Evolutionary conservation across 2,329 filamentous ascomycete species (phyloP).

Genomic region (Fusarium abutilonis): DNA sequence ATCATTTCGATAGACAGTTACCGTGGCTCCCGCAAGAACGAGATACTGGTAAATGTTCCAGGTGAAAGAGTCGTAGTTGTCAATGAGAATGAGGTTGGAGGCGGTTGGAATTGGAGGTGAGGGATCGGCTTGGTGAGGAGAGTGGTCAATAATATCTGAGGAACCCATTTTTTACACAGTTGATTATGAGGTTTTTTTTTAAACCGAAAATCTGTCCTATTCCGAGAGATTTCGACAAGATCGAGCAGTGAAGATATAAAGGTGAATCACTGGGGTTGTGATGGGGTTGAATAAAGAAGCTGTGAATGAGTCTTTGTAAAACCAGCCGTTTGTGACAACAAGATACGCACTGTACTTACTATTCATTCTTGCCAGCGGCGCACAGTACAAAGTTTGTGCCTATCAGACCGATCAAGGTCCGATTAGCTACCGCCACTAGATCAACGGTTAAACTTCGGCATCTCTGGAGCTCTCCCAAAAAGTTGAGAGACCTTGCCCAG

Average conservation of each 20-base stretch:
- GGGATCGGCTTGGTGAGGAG: constrained; percentile 82
- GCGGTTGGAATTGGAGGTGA: constrained; percentile 79
- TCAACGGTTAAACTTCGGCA: constrained; percentile 44
- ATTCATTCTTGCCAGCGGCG: not conserved
- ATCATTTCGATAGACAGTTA: constrained; percentile 92
- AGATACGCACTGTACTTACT: not conserved
- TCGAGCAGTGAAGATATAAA: constrained; percentile 19
- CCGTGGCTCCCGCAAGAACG: constrained; percentile 90
- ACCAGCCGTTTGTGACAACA: not conserved
- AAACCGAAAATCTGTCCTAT: constrained; percentile 3
- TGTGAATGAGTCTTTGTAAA: constrained; percentile 28
- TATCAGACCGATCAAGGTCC: constrained; percentile 38
- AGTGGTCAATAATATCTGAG: constrained; percentile 75
- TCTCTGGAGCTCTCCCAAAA: constrained; percentile 45
- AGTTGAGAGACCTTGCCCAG: constrained; percentile 38
- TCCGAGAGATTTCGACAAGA: constrained; percentile 10
- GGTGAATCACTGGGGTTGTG: constrained; percentile 37
- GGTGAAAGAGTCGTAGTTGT: constrained; percentile 99
- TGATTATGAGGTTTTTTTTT: not conserved
- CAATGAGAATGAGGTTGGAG: constrained; percentile 91
- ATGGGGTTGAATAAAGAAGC: constrained; percentile 33
- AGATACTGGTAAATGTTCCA: constrained; percentile 99
- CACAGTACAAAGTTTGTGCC: constrained; percentile 31
- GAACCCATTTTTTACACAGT: constrained; percentile 57
- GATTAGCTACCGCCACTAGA: constrained; percentile 26